phyloP scores from a whole-genome alignment of 2,329 filamentous ascomycete genomes.

The Epichloe baconii region DNA sequence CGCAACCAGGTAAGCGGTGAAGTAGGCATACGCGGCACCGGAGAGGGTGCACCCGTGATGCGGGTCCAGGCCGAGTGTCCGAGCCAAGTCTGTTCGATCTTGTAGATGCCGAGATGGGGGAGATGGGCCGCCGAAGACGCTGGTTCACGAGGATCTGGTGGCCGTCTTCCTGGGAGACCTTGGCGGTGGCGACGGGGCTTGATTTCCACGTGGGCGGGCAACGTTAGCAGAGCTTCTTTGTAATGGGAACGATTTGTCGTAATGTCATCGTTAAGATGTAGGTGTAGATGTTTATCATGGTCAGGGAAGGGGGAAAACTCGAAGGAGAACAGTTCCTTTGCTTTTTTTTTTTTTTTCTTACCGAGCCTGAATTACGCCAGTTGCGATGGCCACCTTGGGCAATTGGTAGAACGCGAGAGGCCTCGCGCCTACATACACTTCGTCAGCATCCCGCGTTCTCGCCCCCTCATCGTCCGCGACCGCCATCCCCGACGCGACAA shows the following conservation, averaged over 20 bases:
- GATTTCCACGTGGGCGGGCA: too few relatives aligned
- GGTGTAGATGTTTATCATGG: not conserved
- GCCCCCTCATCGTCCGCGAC: not conserved
- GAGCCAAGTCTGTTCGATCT: conserved; percentile 75
- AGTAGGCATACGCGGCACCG: conserved; percentile 67
- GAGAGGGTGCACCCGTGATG: conserved; percentile 63
- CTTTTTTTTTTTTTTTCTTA: conserved; percentile 15
- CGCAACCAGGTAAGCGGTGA: conserved; percentile 65
- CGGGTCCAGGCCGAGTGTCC: conserved; percentile 61
- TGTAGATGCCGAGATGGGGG: conserved; percentile 79
- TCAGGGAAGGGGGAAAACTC: not conserved
- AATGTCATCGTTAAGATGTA: too few relatives aligned
- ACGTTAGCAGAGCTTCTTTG: not conserved
- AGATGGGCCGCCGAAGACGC: conserved; percentile 67
- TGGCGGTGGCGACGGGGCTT: conserved; percentile 38
- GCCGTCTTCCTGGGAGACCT: conserved; percentile 39
- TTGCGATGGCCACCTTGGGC: conserved; percentile 28
- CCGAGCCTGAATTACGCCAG: conserved; percentile 31
- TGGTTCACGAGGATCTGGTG: conserved; percentile 63
- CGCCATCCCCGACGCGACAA: not conserved
- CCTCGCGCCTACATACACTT: conserved; percentile 24
- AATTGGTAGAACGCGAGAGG: conserved; percentile 31
- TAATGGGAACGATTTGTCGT: too few relatives aligned
- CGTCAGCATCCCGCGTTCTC: not conserved
- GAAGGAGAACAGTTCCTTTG: not conserved